Evolutionary conservation across 2,329 filamentous ascomycete genomes (phyloP).

Genomic region (Penicillium concentricum): DNA sequence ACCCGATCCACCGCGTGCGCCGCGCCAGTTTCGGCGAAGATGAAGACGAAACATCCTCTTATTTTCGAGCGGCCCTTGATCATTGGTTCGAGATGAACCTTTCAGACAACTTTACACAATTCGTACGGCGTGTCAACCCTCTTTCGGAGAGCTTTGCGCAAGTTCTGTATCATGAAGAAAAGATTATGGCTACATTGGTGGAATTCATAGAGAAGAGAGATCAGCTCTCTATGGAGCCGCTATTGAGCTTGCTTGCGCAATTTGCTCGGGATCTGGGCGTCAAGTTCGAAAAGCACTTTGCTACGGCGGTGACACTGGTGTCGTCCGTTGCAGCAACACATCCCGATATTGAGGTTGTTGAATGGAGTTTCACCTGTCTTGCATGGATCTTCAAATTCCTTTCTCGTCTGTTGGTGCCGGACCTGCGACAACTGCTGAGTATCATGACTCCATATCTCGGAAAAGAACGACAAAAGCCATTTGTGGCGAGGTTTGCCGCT

Average conservation of each 20-base stretch:
- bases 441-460: slow-evolving; percentile 82
- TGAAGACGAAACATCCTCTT: slow-evolving; percentile 74
- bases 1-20: slow-evolving; percentile 86
- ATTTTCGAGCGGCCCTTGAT: slow-evolving; percentile 77
- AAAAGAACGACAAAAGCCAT: slow-evolving; percentile 75
- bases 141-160: slow-evolving; percentile 88
- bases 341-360: slow-evolving; percentile 82
- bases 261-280: slow-evolving; percentile 91
- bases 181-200: slow-evolving; percentile 75
- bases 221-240: slow-evolving; percentile 75
- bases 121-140: slow-evolving; percentile 71
- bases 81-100: slow-evolving; percentile 93
- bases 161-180: slow-evolving; percentile 84
- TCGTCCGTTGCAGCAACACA: slow-evolving; percentile 74
- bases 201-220: slow-evolving; percentile 76
- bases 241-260: slow-evolving; percentile 83
- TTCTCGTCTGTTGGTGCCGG: slow-evolving; percentile 78
- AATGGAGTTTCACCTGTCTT: slow-evolving; percentile 93
- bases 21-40: slow-evolving; percentile 77
- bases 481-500: slow-evolving; percentile 88
- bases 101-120: slow-evolving; percentile 74
- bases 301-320: slow-evolving; percentile 70
- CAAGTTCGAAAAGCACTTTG: slow-evolving; percentile 86
- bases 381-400: slow-evolving; percentile 98
- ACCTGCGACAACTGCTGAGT: slow-evolving; percentile 79